A percentile compares a stretch with the other conserved stretches of the same genome.
Conservation (phyloP, 1,139 yeast genomes). For the Nakaseomyces glabratus region DNA sequence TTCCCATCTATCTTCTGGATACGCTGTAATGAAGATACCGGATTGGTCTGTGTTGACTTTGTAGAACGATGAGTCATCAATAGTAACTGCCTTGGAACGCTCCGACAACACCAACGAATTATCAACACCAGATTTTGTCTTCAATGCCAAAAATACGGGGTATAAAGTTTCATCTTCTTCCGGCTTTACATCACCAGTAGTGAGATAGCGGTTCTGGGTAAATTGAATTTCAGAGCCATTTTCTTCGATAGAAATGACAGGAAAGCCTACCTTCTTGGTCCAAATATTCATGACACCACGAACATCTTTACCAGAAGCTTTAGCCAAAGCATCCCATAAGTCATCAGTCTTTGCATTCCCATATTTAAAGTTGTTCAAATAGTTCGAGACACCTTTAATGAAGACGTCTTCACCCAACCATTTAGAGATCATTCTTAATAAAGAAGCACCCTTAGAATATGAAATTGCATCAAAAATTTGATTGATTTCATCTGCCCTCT, state of each 20-base stretch:
- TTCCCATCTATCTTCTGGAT: conserved; percentile 63
- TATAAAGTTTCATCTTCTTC: conserved; percentile 65
- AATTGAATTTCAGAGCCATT: conserved; percentile 39
- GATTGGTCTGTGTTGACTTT: conserved; percentile 77
- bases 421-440: conserved; percentile 67
- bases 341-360: conserved; percentile 73
- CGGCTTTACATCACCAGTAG: conserved; percentile 67
- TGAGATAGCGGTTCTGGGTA: conserved; percentile 65
- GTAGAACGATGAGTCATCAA: conserved; percentile 44
- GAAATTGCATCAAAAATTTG: conserved; percentile 85
- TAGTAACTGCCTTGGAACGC: conserved; percentile 43
- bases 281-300: conserved; percentile 65
- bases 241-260: conserved; percentile 59
- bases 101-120: conserved; percentile 49
- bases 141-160: conserved; percentile 77
- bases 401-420: conserved; percentile 69
- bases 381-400: conserved; percentile 67
- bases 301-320: conserved; percentile 69
- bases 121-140: conserved; percentile 58
- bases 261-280: conserved; percentile 80
- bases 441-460: conserved; percentile 73
- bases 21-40: conserved; percentile 77
- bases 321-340: conserved; percentile 68
- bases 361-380: conserved; percentile 61
- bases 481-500: conserved; percentile 71